Evolutionary conservation across 2,329 filamentous ascomycete genomes (phyloP).

Genomic region (Boeremia exigua): DNA sequence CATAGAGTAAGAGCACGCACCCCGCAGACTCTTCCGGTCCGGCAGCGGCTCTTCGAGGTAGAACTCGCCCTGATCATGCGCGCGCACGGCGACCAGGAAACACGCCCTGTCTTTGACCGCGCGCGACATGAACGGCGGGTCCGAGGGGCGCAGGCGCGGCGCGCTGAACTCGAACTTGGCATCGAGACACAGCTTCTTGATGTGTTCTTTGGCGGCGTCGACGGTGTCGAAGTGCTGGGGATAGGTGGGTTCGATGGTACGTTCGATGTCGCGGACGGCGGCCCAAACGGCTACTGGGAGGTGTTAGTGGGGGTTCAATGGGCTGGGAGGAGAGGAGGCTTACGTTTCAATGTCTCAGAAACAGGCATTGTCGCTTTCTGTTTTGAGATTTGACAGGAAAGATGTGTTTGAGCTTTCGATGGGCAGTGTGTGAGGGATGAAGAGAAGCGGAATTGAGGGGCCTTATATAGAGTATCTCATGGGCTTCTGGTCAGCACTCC

Average conservation of each 20-base stretch:
- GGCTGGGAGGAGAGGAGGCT: too few relatives aligned
- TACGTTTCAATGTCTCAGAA: neutral
- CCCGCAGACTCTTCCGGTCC: slow-evolving; percentile 1
- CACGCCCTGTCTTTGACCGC: slow-evolving; percentile 8
- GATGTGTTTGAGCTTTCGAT: neutral
- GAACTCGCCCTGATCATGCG: slow-evolving; percentile 17
- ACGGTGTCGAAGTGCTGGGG: slow-evolving; percentile 11
- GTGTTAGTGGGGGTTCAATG: neutral
- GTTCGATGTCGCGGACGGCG: neutral
- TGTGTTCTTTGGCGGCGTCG: slow-evolving; percentile 10
- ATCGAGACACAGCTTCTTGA: neutral
- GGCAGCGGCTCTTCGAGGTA: slow-evolving; percentile 6
- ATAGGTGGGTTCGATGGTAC: neutral
- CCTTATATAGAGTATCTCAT: neutral
- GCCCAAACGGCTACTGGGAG: neutral
- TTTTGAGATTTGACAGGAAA: neutral
- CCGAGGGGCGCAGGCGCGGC: neutral
- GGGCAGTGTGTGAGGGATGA: neutral
- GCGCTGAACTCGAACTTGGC: neutral
- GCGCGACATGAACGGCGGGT: neutral
- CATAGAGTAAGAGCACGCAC: neutral
- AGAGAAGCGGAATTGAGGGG: neutral
- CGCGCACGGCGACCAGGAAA: slow-evolving; percentile 15
- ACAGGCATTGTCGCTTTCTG: neutral
- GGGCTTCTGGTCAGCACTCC: neutral